Base-by-base conservation (phyloP, 2,329 filamentous ascomycete species). In the Botrytis sinoallii region DNA sequence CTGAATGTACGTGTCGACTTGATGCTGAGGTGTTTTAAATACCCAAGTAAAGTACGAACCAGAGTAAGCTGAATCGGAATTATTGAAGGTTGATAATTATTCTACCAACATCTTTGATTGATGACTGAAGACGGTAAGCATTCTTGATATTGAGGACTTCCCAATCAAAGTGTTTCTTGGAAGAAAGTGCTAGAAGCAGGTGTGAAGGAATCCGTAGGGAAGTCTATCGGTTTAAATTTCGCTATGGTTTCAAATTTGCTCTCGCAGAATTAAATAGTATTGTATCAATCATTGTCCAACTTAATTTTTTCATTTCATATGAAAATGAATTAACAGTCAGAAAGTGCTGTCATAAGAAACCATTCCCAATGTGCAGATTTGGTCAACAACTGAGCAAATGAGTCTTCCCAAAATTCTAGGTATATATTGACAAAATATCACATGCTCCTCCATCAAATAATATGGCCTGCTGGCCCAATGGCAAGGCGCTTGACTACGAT, bases 401-500 rank as follows among this genome's bases (percentile, higher is more conserved):
- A 8, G 25, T 40, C 1, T 25, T 2, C 22, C 1, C 1, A 2
- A 18, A 10, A 4, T 0, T 16, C 3, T 4, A 12, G 14, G 60
- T n/a, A 63, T n/a, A 61, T 40, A 40, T 40, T 18, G 1, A 9
- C 12, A n/a, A 18, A 40, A 8, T 1, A 1, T 0, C 0, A 0
- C 0, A 1, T 7, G 4, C 1, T 7, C 6, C 0, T 9, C 0
- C 22, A n/a, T 40, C 12, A 63, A 40, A 32, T 4, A 25, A 4
- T 2, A 32, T 4, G 70, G 70, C 70, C 70, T 72, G 70, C 70
- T 83, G 82, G 83, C 83, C 82, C 83, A 84, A 84, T 84, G 83
- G 83, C 80, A 84, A 84, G 83, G 83, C 83, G 83, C 82, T 84
- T 84, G 83, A 84, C 83, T 85, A 84, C 83, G 83, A 83, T 25